Percentiles rank a stretch among this genome's conserved stretches.
These are phyloP conservation scores for Botrytis fragariae DNA, from an alignment of 2,329 filamentous ascomycete species.

Conservation along the genomic window DNA sequence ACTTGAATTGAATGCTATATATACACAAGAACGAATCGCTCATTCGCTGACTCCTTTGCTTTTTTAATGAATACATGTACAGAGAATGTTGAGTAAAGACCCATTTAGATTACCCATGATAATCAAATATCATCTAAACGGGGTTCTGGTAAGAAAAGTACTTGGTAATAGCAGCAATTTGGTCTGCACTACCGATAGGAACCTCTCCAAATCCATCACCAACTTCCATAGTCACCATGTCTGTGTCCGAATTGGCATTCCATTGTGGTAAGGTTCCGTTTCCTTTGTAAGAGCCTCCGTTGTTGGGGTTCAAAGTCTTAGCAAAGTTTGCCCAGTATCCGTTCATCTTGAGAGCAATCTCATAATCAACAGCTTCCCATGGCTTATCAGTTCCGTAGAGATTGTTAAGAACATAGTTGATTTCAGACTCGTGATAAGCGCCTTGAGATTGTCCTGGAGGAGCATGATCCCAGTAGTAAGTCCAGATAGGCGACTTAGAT, in stretches of 20 bases:
- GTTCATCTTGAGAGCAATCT: constrained; percentile 46
- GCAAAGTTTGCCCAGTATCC: constrained; percentile 75
- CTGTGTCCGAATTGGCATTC: not conserved
- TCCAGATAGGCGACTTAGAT: constrained; percentile 33
- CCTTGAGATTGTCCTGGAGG: constrained; percentile 32
- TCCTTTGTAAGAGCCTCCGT: not conserved
- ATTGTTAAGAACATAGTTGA: constrained; percentile 40
- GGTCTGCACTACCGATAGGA: constrained; percentile 1
- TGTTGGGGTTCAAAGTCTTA: constrained; percentile 63
- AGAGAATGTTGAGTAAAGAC: not conserved
- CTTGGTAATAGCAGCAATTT: not conserved
- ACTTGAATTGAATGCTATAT: not conserved
- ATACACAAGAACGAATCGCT: not conserved
- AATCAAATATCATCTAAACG: not conserved
- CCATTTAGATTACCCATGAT: too few relatives aligned
- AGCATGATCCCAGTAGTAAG: constrained; percentile 37
- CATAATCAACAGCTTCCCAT: constrained; percentile 35
- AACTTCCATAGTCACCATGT: not conserved
- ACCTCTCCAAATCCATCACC: constrained; percentile 6
- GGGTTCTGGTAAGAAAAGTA: constrained; percentile 8
- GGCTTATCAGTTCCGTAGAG: constrained; percentile 30
- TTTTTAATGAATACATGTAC: not conserved
- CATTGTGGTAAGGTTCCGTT: constrained; percentile 1
- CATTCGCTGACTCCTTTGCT: not conserved
- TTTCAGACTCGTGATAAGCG: constrained; percentile 37